phyloP scores from a whole-genome alignment of 352 stramenopile species.

The Phytophthora chlamydospora region DNA sequence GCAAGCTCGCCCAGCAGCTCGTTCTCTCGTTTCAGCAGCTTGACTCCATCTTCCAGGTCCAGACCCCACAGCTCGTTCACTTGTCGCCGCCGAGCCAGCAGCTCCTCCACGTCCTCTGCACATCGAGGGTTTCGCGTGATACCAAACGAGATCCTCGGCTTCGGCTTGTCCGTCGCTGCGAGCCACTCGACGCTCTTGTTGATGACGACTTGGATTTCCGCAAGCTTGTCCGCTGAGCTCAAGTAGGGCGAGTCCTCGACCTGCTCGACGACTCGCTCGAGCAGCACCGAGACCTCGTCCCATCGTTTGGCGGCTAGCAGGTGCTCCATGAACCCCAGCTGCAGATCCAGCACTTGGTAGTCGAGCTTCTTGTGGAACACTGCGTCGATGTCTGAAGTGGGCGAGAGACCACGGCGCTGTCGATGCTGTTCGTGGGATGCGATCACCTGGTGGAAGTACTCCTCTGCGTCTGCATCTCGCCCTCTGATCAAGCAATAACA shows the following conservation, averaged over 20 bases:
- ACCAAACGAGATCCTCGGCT: neutral
- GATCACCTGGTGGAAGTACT: neutral
- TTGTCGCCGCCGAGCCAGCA: neutral
- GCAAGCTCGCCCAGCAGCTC: constrained; percentile 1
- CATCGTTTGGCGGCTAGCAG: constrained; percentile 1
- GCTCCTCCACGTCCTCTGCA: neutral
- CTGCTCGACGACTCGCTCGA: constrained; percentile 1
- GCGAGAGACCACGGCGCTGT: neutral
- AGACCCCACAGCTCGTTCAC: neutral
- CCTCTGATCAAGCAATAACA: neutral
- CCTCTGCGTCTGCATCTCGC: neutral
- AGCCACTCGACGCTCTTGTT: constrained; percentile 3
- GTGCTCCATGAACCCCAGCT: constrained; percentile 1
- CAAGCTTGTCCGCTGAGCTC: constrained; percentile 1
- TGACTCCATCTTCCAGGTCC: neutral
- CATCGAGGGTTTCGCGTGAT: neutral
- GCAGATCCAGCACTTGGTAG: constrained; percentile 1
- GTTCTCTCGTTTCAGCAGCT: neutral
- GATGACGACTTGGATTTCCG: constrained; percentile 6
- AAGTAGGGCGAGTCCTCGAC: neutral
- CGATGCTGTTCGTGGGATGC: neutral
- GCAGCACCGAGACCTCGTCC: neutral
- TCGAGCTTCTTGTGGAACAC: neutral
- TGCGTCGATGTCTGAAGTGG: neutral
- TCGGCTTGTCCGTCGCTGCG: neutral